Evolutionary conservation across 1,139 yeast genomes (phyloP), one percentile per base, ranked within the genome.

Genomic region (Candida sanyaensis): DNA sequence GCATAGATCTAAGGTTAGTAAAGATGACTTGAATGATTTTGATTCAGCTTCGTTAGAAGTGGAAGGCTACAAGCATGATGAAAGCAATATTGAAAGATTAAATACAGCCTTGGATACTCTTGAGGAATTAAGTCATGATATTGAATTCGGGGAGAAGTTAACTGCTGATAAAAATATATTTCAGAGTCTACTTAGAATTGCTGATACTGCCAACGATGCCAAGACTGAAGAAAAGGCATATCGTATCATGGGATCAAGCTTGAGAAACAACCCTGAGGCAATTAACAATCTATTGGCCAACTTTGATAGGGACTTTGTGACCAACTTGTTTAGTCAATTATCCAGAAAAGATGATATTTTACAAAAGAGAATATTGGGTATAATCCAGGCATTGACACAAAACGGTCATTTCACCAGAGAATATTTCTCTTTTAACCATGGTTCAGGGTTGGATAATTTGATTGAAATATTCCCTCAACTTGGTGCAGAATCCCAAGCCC

Each of bases 261-360:
- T 89, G 45, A 76, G 96, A 57, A 90, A 90, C 61, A 90, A 90
- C 59, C 84, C 84, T 0, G 80, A 78, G 2, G 92, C 96, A 0
- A 66, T 83, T 12, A 47, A 48, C 3, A 57, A 59, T 43, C 52
- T 66, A n/a, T 45, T 68, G 34, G 36, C 42, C 4, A 50, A 55
- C 8, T 55, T 56, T 34, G 49, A 58, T n/a, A 38, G 42, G 5
- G 41, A 37, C 6, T 52, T 61, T 53, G 46, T 57, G n/a, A 43
- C 43, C 6, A 46, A 48, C 9, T 51, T 69, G 11, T 54, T 70
- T n/a, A 37, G 42, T 1, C 54, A 55, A 8, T 55, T 70, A 28
- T 33, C 50, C 0, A 27, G 37, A 0, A 53, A 58, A 33, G 49
- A 66, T 2, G 74, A 68, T 26, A 56, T 71, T 2, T 55, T 78